Base-by-base conservation (phyloP, 1,284 basidiomycete genomes). In the Cryptococcus sp. region DNA sequence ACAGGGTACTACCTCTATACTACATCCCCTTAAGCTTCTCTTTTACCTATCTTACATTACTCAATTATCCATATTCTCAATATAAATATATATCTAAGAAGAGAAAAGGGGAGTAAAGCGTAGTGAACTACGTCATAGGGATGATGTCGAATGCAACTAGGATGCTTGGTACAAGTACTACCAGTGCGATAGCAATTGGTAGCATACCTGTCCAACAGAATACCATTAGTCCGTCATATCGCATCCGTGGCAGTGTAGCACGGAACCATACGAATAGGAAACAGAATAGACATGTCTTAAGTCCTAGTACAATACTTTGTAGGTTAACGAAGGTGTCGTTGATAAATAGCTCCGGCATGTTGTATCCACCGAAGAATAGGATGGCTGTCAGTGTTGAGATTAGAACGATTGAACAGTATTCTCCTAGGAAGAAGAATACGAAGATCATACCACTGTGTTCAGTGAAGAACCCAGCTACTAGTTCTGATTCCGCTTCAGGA, bases 231-330 rank as follows among this genome's bases (percentile, higher is more conserved):
- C 57, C 52, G 62, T 78, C 75, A 56, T 74, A 78, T 53, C 76
- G 73, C 55, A 78, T 50, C 59, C 76, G 69, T 55, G 76, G 76
- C 44, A 78, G 63, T 57, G 76, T 78, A 54, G 74, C 75, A 46
- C 74, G 73, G 57, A 75, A 69, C 69, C 76, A 78, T 57, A 78
- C 75, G 64, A 76, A 77, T 54, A 76, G 57, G 62, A 76, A 77
- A 65, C 69, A 70, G 65, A 76, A 68, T 48, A 70, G 26, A 62
- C 74, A 74, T 56, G 74, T 71, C 70, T 78, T 78, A 48, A 78
- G 46, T 54, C 64, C 74, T 65, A 77, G 62, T 39, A 70, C 66
- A 62, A 75, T 68, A 69, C 66, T 65, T 65, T 76, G 71, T 46
- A 77, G 45, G 59, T 75, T 76, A 65, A 77, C 66, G 61, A 74